Base-by-base conservation (phyloP, 2,329 filamentous ascomycete genomes). In the Podosphaera xanthii region DNA sequence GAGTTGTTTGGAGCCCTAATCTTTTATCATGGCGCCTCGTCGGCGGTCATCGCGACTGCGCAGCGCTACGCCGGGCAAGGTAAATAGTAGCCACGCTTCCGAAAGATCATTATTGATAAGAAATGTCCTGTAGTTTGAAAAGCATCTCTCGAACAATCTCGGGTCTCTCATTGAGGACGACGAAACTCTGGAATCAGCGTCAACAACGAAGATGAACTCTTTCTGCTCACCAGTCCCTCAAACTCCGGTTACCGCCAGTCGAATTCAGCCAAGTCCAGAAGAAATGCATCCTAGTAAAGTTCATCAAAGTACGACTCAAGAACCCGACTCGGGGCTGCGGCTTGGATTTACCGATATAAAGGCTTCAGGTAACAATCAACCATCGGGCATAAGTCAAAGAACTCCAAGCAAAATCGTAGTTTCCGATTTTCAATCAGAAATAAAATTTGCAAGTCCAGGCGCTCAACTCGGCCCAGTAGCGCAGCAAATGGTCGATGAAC, bases 211-310 rank as follows among this genome's bases (percentile, higher is more conserved):
- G 65, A 65, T 34, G 66, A 66, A 36, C 65, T 64, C 31, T 40
- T 62, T 30, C 61, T 22, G 9, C n/a, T 22, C 52, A 36, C 34
- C 52, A 40, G n/a, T 62, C 53, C 68, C 68, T 34, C 62, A 62
- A 61, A 84, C 86, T 1, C 88, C 88, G 4, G 76, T 75, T 48
- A 79, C 80, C 46, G 78, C 77, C 12, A 81, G 81, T 3, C 77
- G 81, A 4, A 73, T 84, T 64, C 84, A 86, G 72, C 86, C 87
- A 33, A 75, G 84, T 55, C 77, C 77, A 63, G 81, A 83, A 61
- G 89, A 95, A 70, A 96, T 96, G 90, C 90, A 96, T 69, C 91
- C 91, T 7, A 86, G 86, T 73, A 86, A 86, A 68, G 80, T 81
- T 60, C 87, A 92, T 60, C 77, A 80, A 59, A 83, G 77, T 63